phyloP scores from a whole-genome alignment of 768 basidiomycete genomes.

The Mrakia gelida region DNA sequence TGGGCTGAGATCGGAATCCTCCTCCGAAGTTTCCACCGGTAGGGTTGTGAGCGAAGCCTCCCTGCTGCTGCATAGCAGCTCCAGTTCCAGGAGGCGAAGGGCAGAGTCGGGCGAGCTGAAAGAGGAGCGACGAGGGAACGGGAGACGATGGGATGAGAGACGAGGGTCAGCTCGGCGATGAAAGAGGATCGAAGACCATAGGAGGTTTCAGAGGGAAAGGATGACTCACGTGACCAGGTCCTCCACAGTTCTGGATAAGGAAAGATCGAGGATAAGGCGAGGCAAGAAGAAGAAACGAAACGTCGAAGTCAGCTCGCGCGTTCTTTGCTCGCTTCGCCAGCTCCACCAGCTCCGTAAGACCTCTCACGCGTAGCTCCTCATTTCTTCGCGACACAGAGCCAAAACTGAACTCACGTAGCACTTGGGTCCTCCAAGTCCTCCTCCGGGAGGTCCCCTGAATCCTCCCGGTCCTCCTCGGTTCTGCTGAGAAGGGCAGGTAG shows the following conservation, averaged over 20 bases:
- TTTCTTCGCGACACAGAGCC: not conserved
- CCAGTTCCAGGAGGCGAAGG: conserved; percentile 13
- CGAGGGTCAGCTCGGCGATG: not conserved
- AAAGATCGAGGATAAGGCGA: not conserved
- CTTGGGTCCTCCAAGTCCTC: not conserved
- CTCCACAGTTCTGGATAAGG: not conserved
- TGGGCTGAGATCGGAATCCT: conserved; percentile 10
- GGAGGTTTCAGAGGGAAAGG: not conserved
- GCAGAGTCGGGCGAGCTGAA: conserved; percentile 19
- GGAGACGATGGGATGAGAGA: not conserved
- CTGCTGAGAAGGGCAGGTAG: conserved; percentile 18
- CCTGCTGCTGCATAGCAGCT: not conserved
- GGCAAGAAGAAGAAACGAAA: not conserved
- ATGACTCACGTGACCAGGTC: conserved; percentile 18
- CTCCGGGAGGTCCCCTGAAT: conserved; percentile 1
- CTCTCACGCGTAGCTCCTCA: not conserved
- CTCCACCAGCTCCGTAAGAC: not conserved
- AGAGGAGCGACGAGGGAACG: not conserved
- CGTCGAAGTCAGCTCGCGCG: not conserved
- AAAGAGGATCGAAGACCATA: not conserved
- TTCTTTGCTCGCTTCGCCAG: not conserved
- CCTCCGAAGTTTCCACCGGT: conserved; percentile 11
- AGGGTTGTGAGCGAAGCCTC: conserved; percentile 12
- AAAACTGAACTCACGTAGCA: conserved; percentile 10
- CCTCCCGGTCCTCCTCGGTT: conserved; percentile 7